A percentile compares a stretch with the other conserved stretches of the same genome.
phyloP scores from a whole-genome alignment of 768 basidiomycete species.

The Hygrophoropsis aurantiaca region DNA sequence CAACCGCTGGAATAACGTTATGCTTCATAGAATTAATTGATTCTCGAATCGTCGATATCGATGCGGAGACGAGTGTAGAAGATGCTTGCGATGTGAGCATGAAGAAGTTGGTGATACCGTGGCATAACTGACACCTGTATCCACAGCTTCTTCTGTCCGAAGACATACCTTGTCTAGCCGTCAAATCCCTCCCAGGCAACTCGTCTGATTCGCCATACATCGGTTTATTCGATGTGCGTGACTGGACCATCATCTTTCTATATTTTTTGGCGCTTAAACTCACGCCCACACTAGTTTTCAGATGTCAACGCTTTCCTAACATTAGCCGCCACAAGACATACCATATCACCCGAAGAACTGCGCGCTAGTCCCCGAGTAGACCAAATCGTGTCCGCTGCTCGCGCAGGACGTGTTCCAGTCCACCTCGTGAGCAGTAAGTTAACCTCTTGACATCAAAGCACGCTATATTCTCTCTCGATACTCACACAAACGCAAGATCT shows the following conservation, averaged over 20 bases:
- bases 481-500: slow-evolving; percentile 56
- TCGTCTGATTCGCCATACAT: slow-evolving; percentile 32
- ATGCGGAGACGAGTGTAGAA: slow-evolving; percentile 74
- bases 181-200: slow-evolving; percentile 38
- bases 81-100: slow-evolving; percentile 74
- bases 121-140: slow-evolving; percentile 1
- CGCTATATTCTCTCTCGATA: slow-evolving; percentile 2
- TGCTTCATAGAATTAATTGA: slow-evolving; percentile 62
- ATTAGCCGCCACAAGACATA: slow-evolving; percentile 77
- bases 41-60: slow-evolving; percentile 61
- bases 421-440: slow-evolving; percentile 74
- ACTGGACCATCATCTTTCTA: not conserved
- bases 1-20: not conserved
- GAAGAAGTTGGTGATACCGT: not conserved
- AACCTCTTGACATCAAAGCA: not conserved
- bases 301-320: slow-evolving; percentile 89
- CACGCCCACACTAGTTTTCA: slow-evolving; percentile 53
- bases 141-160: slow-evolving; percentile 60
- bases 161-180: slow-evolving; percentile 63
- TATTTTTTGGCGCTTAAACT: slow-evolving; percentile 1
- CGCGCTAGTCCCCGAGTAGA: slow-evolving; percentile 58
- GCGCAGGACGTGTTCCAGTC: slow-evolving; percentile 71
- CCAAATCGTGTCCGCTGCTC: slow-evolving; percentile 73
- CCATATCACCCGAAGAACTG: slow-evolving; percentile 58
- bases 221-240: slow-evolving; percentile 76